Evolutionary conservation across 31 red algal species (phyloP).

Genomic region (Odonthalia washingtoniensis): DNA sequence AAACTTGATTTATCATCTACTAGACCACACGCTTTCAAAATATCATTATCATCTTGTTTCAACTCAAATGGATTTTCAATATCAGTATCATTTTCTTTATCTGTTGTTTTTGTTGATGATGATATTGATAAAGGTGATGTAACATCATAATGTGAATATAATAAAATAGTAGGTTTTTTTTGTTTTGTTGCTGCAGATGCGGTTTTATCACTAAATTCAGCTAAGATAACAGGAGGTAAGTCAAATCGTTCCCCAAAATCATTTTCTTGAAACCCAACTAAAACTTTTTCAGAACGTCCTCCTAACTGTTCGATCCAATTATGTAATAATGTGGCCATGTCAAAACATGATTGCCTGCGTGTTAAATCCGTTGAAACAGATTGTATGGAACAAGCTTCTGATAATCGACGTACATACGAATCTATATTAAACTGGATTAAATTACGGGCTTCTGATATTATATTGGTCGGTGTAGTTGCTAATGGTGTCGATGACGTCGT

Average conservation of each 20-base stretch:
- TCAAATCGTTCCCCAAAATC: slow-evolving; percentile 60
- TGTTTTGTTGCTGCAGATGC: too few species aligned
- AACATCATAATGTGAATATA: slow-evolving; percentile 96
- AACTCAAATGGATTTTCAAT: slow-evolving; percentile 74
- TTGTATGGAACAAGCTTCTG: slow-evolving; percentile 62
- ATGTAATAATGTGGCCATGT: slow-evolving; percentile 63
- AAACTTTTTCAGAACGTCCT: slow-evolving; percentile 57
- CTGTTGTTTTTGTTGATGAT: slow-evolving; percentile 30
- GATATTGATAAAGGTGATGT: slow-evolving; percentile 51
- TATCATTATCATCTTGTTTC: slow-evolving; percentile 58
- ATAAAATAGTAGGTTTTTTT: slow-evolving; percentile 70
- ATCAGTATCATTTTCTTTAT: slow-evolving; percentile 66
- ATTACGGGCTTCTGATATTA: slow-evolving; percentile 49
- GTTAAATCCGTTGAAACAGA: slow-evolving; percentile 71
- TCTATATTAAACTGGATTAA: slow-evolving; percentile 53
- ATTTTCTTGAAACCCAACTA: slow-evolving; percentile 74
- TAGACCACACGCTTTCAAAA: slow-evolving; percentile 81
- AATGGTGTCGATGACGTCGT: neutral
- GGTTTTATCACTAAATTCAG: slow-evolving; percentile 12
- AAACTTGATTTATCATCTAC: slow-evolving; percentile 94
- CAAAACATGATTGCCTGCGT: slow-evolving; percentile 46
- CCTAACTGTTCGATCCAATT: slow-evolving; percentile 68
- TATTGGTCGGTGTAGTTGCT: neutral
- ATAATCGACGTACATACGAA: slow-evolving; percentile 51
- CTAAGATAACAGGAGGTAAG: slow-evolving; percentile 70